Base-by-base conservation (phyloP, 2,329 filamentous ascomycete species). In the Lanzia echinophila region DNA sequence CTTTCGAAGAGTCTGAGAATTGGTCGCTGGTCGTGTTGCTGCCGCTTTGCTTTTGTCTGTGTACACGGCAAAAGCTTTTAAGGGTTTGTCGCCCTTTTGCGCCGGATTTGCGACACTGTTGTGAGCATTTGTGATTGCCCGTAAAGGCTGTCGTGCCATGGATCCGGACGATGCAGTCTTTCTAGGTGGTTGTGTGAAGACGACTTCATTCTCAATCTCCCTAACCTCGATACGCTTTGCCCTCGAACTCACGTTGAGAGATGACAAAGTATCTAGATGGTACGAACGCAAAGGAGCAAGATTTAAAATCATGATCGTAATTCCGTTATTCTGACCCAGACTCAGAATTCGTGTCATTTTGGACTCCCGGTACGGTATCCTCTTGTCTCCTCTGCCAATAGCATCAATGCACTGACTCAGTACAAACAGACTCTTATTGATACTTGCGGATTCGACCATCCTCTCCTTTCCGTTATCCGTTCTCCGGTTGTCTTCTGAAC, bases 371-470 rank as follows among this genome's bases (percentile, higher is more conserved):
- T 95, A 97, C 0, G 94, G 92, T 65, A 97, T 92, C 33, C 92
- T 82, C 63, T 78, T 81, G 67, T 86, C 82, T 32, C 82, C 81
- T 22, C 81, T 75, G 1, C 87, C 88, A 67, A 97, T 97, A 53
- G 92, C 92, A 68, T 97, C 92, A 50, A 97, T 92, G 64, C 92
- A 97, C 69, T 96, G 90, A 42, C 90, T 92, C 47, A 97, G 74
- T 17, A 96, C 91, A 65, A 97, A 97, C 6, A 97, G 77, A 59
- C 89, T 95, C 74, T 96, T 97, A 78, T 97, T 97, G 75, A 97
- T 97, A 65, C 89, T 92, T 0, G 92, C 90, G 38, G 90, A 96
- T 71, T 97, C 92, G n/a, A 96, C 82, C 68, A 97, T 76, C 24
- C 92, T 81, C 69, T 96, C 90, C 69, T 91, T 94, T 64, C 86